Evolutionary conservation across 1,284 basidiomycete genomes (phyloP).

Genomic region (Boletus smithii): DNA sequence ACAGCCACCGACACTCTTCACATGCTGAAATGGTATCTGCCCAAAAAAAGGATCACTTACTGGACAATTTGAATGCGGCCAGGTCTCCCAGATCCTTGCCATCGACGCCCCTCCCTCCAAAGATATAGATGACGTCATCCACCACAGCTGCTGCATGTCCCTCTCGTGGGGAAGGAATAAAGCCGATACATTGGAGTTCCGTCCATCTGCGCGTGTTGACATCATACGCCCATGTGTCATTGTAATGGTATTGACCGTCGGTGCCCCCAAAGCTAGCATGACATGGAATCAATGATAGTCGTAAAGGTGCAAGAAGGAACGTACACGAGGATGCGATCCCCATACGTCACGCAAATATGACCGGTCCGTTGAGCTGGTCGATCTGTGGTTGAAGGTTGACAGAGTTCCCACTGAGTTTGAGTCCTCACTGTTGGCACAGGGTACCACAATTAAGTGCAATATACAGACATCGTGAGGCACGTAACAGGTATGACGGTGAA

Average conservation of each 20-base stretch:
- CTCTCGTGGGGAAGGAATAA: conserved; percentile 94
- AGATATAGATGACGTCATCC: conserved; percentile 97
- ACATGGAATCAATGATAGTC: conserved; percentile 13
- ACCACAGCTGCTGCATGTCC: conserved; percentile 96
- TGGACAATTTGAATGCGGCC: conserved; percentile 95
- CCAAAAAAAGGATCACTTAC: conserved; percentile 46
- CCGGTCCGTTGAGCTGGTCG: conserved; percentile 88
- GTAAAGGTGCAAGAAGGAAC: conserved; percentile 29
- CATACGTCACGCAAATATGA: conserved; percentile 85
- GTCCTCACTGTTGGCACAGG: conserved; percentile 54
- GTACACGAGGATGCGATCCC: conserved; percentile 84
- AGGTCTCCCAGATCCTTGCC: conserved; percentile 95
- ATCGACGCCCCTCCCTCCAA: conserved; percentile 95
- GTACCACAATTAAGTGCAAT: conserved; percentile 3
- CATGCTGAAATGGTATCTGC: not conserved
- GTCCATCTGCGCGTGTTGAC: conserved; percentile 81
- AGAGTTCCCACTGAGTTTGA: conserved; percentile 76
- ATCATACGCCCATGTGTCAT: conserved; percentile 98
- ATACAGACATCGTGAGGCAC: conserved; percentile 3
- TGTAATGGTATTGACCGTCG: conserved; percentile 98
- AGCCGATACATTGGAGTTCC: conserved; percentile 95
- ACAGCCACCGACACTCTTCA: not conserved
- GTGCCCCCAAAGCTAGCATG: conserved; percentile 88
- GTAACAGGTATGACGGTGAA: conserved; percentile 5
- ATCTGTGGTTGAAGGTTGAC: conserved; percentile 60